Conservation (phyloP, 371 early-diverging fungal species). For the Fennellomyces sp. region DNA sequence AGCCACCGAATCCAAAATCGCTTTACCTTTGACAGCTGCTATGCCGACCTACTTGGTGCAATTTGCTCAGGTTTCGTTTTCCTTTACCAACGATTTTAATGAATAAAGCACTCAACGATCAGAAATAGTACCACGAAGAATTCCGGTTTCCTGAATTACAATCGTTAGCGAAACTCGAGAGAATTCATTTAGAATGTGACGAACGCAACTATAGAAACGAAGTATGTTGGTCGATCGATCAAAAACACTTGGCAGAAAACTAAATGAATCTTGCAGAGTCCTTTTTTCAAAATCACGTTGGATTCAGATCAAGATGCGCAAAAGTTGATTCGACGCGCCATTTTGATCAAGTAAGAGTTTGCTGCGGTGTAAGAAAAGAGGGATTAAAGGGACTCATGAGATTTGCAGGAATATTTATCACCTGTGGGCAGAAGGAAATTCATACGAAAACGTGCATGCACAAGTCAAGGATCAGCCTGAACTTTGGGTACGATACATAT, state of each 20-base stretch:
- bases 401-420: slow-evolving; percentile 69
- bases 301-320: slow-evolving; percentile 71
- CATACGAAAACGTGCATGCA: slow-evolving; percentile 66
- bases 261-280: slow-evolving; percentile 51
- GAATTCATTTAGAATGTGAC: slow-evolving; percentile 62
- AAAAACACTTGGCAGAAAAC: background rate
- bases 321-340: slow-evolving; percentile 80
- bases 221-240: slow-evolving; percentile 26
- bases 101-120: background rate
- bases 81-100: background rate
- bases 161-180: slow-evolving; percentile 76
- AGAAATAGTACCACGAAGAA: slow-evolving; percentile 59
- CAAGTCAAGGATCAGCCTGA: slow-evolving; percentile 61
- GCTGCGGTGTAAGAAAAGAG: no score
- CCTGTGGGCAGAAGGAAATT: slow-evolving; percentile 74
- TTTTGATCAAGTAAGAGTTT: slow-evolving; percentile 73
- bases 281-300: slow-evolving; percentile 80
- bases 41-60: slow-evolving; percentile 49
- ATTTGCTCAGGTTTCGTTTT: slow-evolving; percentile 42
- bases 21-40: background rate
- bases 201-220: slow-evolving; percentile 52
- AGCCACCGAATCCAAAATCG: no score
- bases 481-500: slow-evolving; percentile 43
- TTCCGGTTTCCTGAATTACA: slow-evolving; percentile 84
- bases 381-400: background rate